Conservation (phyloP, 2,329 filamentous ascomycete species). For the Pseudogymnoascus sp. region DNA sequence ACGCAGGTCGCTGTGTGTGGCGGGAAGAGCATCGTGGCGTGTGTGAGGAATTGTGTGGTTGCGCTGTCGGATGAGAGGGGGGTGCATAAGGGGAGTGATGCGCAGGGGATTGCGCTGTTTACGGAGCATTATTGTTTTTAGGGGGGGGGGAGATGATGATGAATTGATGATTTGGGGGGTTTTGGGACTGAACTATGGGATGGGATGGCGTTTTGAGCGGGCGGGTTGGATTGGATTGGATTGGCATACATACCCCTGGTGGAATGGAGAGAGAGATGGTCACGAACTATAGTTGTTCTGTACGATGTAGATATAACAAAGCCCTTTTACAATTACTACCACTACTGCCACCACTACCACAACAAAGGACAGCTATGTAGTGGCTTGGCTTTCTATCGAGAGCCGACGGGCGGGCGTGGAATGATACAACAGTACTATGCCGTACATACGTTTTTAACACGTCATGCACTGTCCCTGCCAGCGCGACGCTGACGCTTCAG, state of each 20-base stretch:
- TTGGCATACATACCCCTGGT: neutral
- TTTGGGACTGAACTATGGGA: too few relatives aligned
- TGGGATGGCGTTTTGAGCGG: neutral
- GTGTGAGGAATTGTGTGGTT: constrained; percentile 46
- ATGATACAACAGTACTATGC: too few relatives aligned
- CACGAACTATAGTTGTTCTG: too few relatives aligned
- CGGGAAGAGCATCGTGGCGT: constrained; percentile 44
- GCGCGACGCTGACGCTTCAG: neutral
- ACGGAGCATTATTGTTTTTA: constrained; percentile 52
- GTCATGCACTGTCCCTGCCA: neutral
- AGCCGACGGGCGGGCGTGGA: too few relatives aligned
- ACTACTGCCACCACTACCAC: too few relatives aligned
- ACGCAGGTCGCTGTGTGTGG: constrained; percentile 54
- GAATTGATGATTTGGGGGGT: too few relatives aligned
- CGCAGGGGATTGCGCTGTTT: constrained; percentile 52
- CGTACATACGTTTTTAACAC: neutral
- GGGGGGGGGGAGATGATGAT: neutral
- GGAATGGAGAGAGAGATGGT: neutral
- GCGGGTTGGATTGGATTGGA: neutral
- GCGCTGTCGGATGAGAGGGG: constrained; percentile 50
- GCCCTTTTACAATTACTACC: too few relatives aligned
- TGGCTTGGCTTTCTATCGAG: too few relatives aligned
- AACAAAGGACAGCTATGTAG: too few relatives aligned
- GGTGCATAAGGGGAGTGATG: constrained; percentile 55
- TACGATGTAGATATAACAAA: neutral